Evolutionary conservation across 2,329 filamentous ascomycete species (phyloP).

Genomic region (Aspergillus novofumigatus): DNA sequence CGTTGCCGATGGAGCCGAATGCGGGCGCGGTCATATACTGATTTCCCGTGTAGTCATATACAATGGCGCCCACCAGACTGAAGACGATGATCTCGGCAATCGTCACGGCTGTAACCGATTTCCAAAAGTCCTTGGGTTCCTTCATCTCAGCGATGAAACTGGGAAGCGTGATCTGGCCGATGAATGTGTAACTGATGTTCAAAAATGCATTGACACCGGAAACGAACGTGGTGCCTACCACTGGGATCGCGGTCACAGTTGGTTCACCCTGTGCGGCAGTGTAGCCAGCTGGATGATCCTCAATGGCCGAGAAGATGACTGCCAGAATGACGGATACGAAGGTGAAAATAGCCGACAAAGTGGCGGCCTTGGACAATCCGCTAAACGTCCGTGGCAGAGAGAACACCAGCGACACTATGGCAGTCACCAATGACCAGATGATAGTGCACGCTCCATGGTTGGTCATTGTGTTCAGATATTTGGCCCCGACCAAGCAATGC

Average conservation of each 20-base stretch:
- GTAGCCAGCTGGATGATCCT: conserved; percentile 68
- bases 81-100: conserved; percentile 85
- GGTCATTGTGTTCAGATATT: conserved; percentile 87
- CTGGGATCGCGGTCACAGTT: conserved; percentile 64
- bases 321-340: conserved; percentile 84
- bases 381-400: conserved; percentile 84
- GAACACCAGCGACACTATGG: conserved; percentile 69
- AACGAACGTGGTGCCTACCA: conserved; percentile 72
- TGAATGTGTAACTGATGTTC: conserved; percentile 95
- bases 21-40: conserved; percentile 86
- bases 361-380: conserved; percentile 73
- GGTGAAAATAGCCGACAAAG: conserved; percentile 77
- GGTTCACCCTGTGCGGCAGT: conserved; percentile 58
- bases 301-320: conserved; percentile 73
- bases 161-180: conserved; percentile 88
- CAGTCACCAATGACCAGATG: conserved; percentile 69
- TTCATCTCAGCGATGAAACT: conserved; percentile 96
- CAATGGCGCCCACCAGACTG: conserved; percentile 71
- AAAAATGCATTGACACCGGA: conserved; percentile 81
- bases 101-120: conserved; percentile 86
- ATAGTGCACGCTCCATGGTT: conserved; percentile 71
- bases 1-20: conserved; percentile 74
- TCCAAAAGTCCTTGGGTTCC: conserved; percentile 76
- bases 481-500: conserved; percentile 77
- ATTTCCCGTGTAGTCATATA: conserved; percentile 84